Base-by-base conservation (phyloP, 1,139 yeast species). In the Zygoascus meyerae region DNA sequence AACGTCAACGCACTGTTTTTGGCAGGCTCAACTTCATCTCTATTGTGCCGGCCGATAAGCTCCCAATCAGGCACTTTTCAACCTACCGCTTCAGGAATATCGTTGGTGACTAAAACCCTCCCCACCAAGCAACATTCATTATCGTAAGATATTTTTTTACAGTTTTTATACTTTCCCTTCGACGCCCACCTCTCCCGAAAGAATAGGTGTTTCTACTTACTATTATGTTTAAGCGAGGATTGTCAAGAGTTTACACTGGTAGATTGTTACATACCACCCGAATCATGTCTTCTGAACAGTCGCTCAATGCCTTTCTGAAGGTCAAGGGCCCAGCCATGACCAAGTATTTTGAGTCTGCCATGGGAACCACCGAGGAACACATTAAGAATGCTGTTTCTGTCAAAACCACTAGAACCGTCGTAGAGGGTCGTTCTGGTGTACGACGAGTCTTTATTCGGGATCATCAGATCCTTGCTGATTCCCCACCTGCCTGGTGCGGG, bases 401-500 rank as follows among this genome's bases (percentile, higher is more conserved):
- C 16, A 39, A 44, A 14, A 34, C 40, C 18, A 18, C 48, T 12
- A 30, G 45, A 10, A 42, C 46, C 9, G 37, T 36, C 9, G 50
- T 44, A 6, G 43, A 41, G 36, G 50, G 50, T n/a, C 39, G 50
- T 26, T 35, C 43, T 16, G 50, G 50, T 5, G 41, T 48, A 6
- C 39, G 50, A 30, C 31, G 40, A 37, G 37, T 48, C 11, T n/a
- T 7, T 15, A 42, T 48, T 28, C 17, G 50, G 29, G 45, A 45
- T 31, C 50, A 48, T 30, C 42, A 45, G 15, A 40, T 48, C n/a
- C 18, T 48, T 16, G 50, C 47, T 12, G 50, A 48, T 26, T 45
- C 48, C 30, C 50, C 50, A 5, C 48, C 50, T 2, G 45, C 40
- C 17, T 48, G 50, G 50, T 40, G 43, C 15, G 50, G 50, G 11